Percentiles rank a stretch among this genome's conserved stretches.
phyloP scores from a whole-genome alignment of 352 stramenopile species.

The Globisporangium nodosum region DNA sequence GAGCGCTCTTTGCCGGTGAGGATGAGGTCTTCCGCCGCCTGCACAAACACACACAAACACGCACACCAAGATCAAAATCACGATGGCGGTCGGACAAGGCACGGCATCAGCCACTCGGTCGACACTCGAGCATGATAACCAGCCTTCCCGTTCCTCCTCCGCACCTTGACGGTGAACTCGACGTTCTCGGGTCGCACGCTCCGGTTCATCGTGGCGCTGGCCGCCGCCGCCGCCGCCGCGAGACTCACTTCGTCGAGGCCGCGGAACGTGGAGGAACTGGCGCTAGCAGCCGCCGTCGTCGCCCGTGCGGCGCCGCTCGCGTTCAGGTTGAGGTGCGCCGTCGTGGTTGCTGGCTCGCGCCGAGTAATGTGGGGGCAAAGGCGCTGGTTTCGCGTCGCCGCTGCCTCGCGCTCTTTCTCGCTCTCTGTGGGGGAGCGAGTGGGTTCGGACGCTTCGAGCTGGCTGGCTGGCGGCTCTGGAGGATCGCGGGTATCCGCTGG shows the following conservation, averaged over 20 bases:
- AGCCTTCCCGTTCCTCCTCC: not conserved
- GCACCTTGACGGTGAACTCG: constrained; percentile 94
- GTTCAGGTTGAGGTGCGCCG: constrained; percentile 12
- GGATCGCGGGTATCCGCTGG: not conserved
- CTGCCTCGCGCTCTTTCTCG: not conserved
- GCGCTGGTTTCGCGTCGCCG: not conserved
- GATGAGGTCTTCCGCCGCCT: constrained; percentile 76
- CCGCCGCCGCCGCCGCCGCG: not conserved
- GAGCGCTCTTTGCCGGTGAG: constrained; percentile 73
- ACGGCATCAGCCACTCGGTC: constrained; percentile 5
- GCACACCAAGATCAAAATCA: not conserved
- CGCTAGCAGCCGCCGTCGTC: not conserved
- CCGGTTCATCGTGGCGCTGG: constrained; percentile 48
- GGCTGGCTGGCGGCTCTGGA: not conserved
- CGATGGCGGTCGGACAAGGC: not conserved
- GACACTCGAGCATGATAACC: not conserved
- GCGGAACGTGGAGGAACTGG: constrained; percentile 7
- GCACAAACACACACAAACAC: not conserved
- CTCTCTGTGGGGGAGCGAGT: not conserved
- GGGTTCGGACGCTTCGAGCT: too few species aligned
- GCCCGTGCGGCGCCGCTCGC: constrained; percentile 5
- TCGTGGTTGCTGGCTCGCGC: constrained; percentile 3
- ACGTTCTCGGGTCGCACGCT: constrained; percentile 90
- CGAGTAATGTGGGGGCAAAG: not conserved
- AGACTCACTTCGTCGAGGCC: constrained; percentile 14